Conservation (phyloP, 352 stramenopile species). For the Plasmopara viticola region DNA sequence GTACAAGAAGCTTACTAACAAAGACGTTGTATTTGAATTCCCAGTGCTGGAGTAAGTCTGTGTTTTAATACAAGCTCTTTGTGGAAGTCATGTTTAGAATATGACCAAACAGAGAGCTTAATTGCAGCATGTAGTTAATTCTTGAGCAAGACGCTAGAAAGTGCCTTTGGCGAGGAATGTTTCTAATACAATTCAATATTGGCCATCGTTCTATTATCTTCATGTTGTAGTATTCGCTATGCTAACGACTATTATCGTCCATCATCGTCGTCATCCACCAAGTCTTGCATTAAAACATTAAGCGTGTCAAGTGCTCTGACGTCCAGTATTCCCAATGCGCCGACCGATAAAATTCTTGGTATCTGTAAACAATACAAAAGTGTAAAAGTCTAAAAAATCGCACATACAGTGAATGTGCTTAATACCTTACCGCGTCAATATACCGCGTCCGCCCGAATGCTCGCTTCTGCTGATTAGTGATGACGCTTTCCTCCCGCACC, state of each 20-base stretch:
- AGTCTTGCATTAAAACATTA: constrained; percentile 28
- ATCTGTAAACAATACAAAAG: constrained; percentile 27
- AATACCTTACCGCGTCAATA: constrained; percentile 26
- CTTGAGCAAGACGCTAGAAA: constrained; percentile 46
- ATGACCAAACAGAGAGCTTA: constrained; percentile 9
- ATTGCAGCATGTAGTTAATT: constrained; percentile 38
- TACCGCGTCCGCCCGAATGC: constrained; percentile 40
- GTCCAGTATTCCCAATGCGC: constrained; percentile 27
- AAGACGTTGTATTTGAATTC: constrained; percentile 99
- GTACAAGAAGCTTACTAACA: constrained; percentile 99
- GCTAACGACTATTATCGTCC: constrained; percentile 52
- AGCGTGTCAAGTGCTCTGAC: constrained; percentile 40
- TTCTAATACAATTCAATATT: constrained; percentile 19
- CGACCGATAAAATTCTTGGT: constrained; percentile 31
- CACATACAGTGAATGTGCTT: not conserved
- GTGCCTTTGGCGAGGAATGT: constrained; percentile 20
- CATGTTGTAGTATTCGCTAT: constrained; percentile 4
- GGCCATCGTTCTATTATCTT: not conserved
- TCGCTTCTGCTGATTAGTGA: constrained; percentile 39
- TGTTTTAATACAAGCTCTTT: constrained; percentile 24
- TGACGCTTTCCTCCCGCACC: constrained; percentile 37
- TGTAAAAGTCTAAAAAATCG: not conserved
- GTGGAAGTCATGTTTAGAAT: not conserved
- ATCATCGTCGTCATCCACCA: constrained; percentile 58
- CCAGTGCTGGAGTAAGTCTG: constrained; percentile 82